Evolutionary conservation across 2,329 filamentous ascomycete genomes (phyloP), one percentile per base, ranked within the genome.

Genomic region (Colletotrichum magnum): DNA sequence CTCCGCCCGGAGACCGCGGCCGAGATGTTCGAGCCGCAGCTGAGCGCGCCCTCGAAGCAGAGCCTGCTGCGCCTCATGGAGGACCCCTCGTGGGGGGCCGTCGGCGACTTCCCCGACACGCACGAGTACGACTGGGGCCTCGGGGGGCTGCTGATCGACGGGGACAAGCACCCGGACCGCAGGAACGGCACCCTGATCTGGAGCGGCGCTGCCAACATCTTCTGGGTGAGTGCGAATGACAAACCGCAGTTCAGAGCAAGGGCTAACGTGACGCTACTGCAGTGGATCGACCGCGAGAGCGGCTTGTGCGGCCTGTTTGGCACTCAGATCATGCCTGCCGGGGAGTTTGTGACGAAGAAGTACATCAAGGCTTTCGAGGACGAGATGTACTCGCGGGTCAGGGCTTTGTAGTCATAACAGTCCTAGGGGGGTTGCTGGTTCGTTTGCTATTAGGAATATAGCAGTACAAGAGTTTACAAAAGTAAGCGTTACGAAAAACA

Each of bases 11-110:
- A 75, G 5, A 85, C 81, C 0, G 79, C 84, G 0, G 77, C 82
- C 0, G 72, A 78, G 51, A 80, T 89, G 76, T 88, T 88, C 71
- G 72, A 77, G 60, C 79, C 86, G 0, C 86, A 86, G 53, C 80
- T 89, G 0, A 76, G 45, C 9, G 72, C 67, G 1, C 9, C 32
- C 45, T 39, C 58, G 2, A 68, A 68, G 43, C 53, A 26, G 39
- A 15, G 47, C 7, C 69, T 76, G 21, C 70, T 79, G 36, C 75
- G 75, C 28, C 65, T 71, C 9, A 78, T 79, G 60, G 71, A 77
- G 32, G 13, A 72, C 21, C 70, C 74, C 1, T 68, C 68, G 12
- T 78, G 76, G 74, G 32, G 32, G 5, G 56, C 72, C 47, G 72
- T 79, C 26, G 77, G 78, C 48, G 60, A 72, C 51, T 74, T 79